These are phyloP conservation scores for Tuber melanosporum DNA, from an alignment of 495 filamentous ascomycete species.

Conservation along the genomic window DNA sequence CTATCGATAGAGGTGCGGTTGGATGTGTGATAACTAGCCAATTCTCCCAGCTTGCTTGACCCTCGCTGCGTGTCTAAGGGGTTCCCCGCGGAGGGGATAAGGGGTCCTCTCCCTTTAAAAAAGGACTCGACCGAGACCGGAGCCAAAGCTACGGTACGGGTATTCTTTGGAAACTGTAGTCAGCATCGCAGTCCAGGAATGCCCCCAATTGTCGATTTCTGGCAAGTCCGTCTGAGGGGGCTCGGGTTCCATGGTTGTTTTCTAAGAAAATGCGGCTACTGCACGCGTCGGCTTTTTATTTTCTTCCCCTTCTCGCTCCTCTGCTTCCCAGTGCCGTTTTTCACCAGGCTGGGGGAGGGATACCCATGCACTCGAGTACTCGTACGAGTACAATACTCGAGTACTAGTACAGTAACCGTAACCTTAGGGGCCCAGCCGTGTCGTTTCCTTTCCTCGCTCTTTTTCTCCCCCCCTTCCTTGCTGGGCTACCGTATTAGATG, in stretches of 20 bases:
- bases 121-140: neutral
- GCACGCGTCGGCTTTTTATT: neutral
- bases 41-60: neutral
- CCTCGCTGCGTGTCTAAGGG: slow-evolving; percentile 1
- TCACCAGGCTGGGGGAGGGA: neutral
- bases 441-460: neutral
- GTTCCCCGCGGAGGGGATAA: neutral
- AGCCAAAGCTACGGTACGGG: neutral
- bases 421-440: neutral
- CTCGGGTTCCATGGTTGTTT: neutral
- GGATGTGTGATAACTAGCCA: neutral
- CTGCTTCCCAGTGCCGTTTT: neutral
- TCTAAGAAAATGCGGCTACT: neutral
- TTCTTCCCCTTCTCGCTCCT: neutral
- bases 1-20: slow-evolving; percentile 5
- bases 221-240: neutral
- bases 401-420: neutral
- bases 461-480: neutral
- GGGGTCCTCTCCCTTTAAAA: neutral
- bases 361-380: neutral
- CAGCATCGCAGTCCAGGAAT: neutral
- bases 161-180: neutral
- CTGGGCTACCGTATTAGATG: neutral
- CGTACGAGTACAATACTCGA: no score
- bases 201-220: neutral